Percentiles rank a stretch among this genome's conserved stretches.
Evolutionary conservation across 371 early-diverging fungal species (phyloP).

Genomic region (Syncephalastrum racemosum): DNA sequence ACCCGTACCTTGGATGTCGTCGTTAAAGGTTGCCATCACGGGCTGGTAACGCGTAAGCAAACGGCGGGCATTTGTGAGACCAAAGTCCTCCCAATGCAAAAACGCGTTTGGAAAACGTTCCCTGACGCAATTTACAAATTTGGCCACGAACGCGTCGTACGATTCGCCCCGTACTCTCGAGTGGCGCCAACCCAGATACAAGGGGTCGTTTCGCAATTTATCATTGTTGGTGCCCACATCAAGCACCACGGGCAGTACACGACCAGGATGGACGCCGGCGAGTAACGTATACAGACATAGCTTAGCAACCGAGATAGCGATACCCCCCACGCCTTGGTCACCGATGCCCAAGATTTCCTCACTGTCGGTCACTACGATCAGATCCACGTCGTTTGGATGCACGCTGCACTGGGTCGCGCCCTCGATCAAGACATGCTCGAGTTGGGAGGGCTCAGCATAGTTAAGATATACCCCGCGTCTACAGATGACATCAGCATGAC

Average conservation of each 20-base stretch:
- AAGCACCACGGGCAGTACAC: slow-evolving; percentile 33
- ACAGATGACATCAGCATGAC: not conserved
- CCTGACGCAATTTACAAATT: slow-evolving; percentile 20
- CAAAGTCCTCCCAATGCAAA: slow-evolving; percentile 41
- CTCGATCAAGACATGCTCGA: slow-evolving; percentile 21
- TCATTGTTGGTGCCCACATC: slow-evolving; percentile 40
- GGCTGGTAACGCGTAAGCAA: slow-evolving; percentile 21
- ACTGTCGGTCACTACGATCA: slow-evolving; percentile 19
- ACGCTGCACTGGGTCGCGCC: slow-evolving; percentile 13
- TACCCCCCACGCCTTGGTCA: slow-evolving; percentile 26
- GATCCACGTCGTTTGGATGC: slow-evolving; percentile 17
- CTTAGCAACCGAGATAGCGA: slow-evolving; percentile 27
- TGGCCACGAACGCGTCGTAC: slow-evolving; percentile 33
- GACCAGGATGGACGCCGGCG: slow-evolving; percentile 29
- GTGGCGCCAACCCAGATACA: slow-evolving; percentile 34
- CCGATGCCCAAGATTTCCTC: slow-evolving; percentile 35
- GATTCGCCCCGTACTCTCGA: slow-evolving; percentile 23
- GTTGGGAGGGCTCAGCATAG: slow-evolving; percentile 11
- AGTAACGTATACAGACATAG: slow-evolving; percentile 18
- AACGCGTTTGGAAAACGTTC: slow-evolving; percentile 14
- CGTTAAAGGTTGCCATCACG: slow-evolving; percentile 27
- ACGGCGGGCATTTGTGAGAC: slow-evolving; percentile 19
- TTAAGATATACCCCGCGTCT: slow-evolving; percentile 22
- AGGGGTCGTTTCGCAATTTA: slow-evolving; percentile 26
- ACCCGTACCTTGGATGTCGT: slow-evolving; percentile 35